Conservation (phyloP, 129 eudicot genomes). For the sunflower (Helianthus annuus) region HanXRQr2.0-SUNRISE NC_035433.2:144086773-144087272, state of each 20-base stretch:
- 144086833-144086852: slow-evolving; percentile 40
- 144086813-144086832: slow-evolving; percentile 39
- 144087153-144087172: slow-evolving; percentile 85
- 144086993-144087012: slow-evolving; percentile 56
- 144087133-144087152: slow-evolving; percentile 53
- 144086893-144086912: slow-evolving; percentile 47
- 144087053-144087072: background rate
- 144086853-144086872: slow-evolving; percentile 49
- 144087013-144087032: slow-evolving; percentile 47
- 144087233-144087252: slow-evolving; percentile 16
- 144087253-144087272: background rate
- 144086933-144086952: slow-evolving; percentile 55
- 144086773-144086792: slow-evolving; percentile 22
- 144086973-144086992: slow-evolving; percentile 45
- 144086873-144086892: slow-evolving; percentile 48
- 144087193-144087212: slow-evolving; percentile 28
- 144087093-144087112: background rate
- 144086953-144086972: slow-evolving; percentile 46
- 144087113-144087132: background rate
- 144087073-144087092: background rate
- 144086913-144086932: slow-evolving; percentile 36
- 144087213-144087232: slow-evolving; percentile 18
- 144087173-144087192: slow-evolving; percentile 29
- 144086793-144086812: slow-evolving; percentile 24
- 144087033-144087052: slow-evolving; percentile 3